A percentile compares a stretch with the other conserved stretches of the same genome.
Conservation (phyloP, 139 green algal genomes). For the Dunaliella primolecta region DNA sequence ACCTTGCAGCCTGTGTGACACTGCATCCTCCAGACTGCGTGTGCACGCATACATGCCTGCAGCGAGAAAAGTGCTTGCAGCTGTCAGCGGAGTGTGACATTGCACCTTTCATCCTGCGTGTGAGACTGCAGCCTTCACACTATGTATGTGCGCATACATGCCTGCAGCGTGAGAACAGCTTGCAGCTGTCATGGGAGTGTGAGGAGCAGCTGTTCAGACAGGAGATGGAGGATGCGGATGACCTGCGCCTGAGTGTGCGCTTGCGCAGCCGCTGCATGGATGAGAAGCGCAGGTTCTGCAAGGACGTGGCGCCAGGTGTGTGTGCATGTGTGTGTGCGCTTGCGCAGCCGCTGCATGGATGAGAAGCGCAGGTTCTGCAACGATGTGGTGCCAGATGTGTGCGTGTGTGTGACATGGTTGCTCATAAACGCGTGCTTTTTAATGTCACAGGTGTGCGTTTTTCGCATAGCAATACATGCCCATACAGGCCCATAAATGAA, state of each 20-base stretch:
- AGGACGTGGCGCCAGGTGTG: conserved; percentile 45
- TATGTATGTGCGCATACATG: background rate
- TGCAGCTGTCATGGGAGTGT: conserved; percentile 62
- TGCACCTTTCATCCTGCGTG: background rate
- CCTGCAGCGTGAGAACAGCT: conserved; percentile 50
- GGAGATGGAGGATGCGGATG: conserved; percentile 79
- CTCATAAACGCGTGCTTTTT: background rate
- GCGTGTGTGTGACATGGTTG: conserved; percentile 66
- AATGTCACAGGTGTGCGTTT: no score
- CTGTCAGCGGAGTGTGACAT: background rate
- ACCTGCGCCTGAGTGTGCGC: conserved; percentile 67
- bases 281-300: conserved; percentile 75
- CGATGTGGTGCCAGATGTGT: conserved; percentile 42
- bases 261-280: conserved; percentile 58
- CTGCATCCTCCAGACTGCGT: background rate
- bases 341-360: conserved; percentile 56
- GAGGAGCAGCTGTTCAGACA: conserved; percentile 77
- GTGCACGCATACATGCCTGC: conserved; percentile 19
- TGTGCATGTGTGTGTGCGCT: conserved; percentile 61
- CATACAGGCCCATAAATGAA: no score
- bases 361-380: conserved; percentile 76
- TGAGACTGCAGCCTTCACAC: background rate
- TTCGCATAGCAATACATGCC: no score
- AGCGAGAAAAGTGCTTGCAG: background rate
- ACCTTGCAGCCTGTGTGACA: background rate